Conservation (phyloP, 2,329 filamentous ascomycete species). For the Alternaria solani region DNA sequence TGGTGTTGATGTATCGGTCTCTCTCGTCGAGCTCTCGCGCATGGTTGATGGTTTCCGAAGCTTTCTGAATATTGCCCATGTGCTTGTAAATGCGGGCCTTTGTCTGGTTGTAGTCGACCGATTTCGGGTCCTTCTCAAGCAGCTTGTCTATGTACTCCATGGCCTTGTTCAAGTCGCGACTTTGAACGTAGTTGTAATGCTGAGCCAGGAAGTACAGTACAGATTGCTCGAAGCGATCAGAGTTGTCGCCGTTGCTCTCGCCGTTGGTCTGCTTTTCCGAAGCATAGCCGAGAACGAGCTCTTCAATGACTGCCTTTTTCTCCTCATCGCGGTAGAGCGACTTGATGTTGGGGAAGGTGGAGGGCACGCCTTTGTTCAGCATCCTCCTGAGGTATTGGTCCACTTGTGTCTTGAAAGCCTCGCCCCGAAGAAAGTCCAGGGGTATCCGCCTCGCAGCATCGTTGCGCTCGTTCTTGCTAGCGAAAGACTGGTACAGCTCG, state of each 20-base stretch:
- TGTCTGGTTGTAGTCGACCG: slow-evolving; percentile 92
- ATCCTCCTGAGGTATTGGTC: slow-evolving; percentile 82
- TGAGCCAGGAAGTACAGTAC: slow-evolving; percentile 94
- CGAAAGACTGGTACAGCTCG: slow-evolving; percentile 82
- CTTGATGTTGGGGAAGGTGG: slow-evolving; percentile 96
- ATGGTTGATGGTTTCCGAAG: slow-evolving; percentile 86
- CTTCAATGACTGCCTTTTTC: slow-evolving; percentile 80
- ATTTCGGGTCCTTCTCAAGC: slow-evolving; percentile 78
- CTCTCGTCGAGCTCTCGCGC: slow-evolving; percentile 85
- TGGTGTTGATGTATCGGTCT: slow-evolving; percentile 98
- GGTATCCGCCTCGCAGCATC: slow-evolving; percentile 88
- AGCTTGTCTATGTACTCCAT: slow-evolving; percentile 83
- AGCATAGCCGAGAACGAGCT: slow-evolving; percentile 81
- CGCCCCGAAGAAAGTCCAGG: slow-evolving; percentile 82
- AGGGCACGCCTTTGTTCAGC: slow-evolving; percentile 92
- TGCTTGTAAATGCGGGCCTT: slow-evolving; percentile 97
- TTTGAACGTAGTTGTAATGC: slow-evolving; percentile 93
- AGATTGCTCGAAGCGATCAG: slow-evolving; percentile 72
- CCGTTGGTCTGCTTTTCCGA: slow-evolving; percentile 64
- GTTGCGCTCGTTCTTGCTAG: slow-evolving; percentile 78
- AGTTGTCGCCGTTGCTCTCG: slow-evolving; percentile 61
- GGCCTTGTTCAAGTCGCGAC: slow-evolving; percentile 83
- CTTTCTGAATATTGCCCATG: slow-evolving; percentile 77
- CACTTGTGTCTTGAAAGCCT: slow-evolving; percentile 80
- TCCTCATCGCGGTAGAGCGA: slow-evolving; percentile 80